A percentile compares a stretch with the other conserved stretches of the same genome.
phyloP scores from a whole-genome alignment of 192 early-diverging fungal genomes.

The Entomortierella lignicola region DNA sequence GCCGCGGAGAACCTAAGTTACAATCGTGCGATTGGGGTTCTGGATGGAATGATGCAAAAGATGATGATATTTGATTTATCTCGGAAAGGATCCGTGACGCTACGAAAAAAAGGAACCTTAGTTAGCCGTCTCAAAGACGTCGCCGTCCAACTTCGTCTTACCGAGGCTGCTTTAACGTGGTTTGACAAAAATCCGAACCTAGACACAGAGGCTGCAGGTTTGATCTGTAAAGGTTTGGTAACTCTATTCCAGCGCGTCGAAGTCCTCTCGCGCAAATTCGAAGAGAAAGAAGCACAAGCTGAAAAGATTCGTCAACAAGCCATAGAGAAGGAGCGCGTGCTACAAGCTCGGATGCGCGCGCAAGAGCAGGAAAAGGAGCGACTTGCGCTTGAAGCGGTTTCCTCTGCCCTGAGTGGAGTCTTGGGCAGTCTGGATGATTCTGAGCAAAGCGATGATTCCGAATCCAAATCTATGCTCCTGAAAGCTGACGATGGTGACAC shows the following conservation, averaged over 20 bases:
- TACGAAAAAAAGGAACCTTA: constrained; percentile 39
- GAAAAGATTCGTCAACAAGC: constrained; percentile 28
- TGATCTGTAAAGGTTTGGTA: constrained; percentile 52
- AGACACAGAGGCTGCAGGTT: constrained; percentile 45
- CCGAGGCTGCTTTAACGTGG: constrained; percentile 50
- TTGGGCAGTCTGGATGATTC: constrained; percentile 26
- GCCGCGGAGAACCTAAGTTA: constrained; percentile 45
- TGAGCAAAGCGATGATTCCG: constrained; percentile 32
- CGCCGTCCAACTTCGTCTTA: constrained; percentile 48
- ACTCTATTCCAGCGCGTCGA: constrained; percentile 43
- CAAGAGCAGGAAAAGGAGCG: constrained; percentile 43
- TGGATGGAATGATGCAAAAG: constrained; percentile 56
- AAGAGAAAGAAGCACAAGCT: constrained; percentile 32
- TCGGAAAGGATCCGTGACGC: constrained; percentile 44
- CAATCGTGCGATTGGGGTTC: constrained; percentile 49
- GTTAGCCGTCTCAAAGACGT: constrained; percentile 42
- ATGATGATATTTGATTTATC: constrained; percentile 59
- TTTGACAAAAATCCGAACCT: constrained; percentile 58
- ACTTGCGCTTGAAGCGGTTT: constrained; percentile 42
- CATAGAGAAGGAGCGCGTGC: neutral
- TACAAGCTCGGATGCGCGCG: constrained; percentile 13
- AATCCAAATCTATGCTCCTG: constrained; percentile 41
- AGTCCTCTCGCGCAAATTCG: constrained; percentile 49
- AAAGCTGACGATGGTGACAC: constrained; percentile 45
- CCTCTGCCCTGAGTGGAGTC: constrained; percentile 36